Conservation (phyloP, 306 rosid genomes). For the Citrullus colocynthis region DNA sequence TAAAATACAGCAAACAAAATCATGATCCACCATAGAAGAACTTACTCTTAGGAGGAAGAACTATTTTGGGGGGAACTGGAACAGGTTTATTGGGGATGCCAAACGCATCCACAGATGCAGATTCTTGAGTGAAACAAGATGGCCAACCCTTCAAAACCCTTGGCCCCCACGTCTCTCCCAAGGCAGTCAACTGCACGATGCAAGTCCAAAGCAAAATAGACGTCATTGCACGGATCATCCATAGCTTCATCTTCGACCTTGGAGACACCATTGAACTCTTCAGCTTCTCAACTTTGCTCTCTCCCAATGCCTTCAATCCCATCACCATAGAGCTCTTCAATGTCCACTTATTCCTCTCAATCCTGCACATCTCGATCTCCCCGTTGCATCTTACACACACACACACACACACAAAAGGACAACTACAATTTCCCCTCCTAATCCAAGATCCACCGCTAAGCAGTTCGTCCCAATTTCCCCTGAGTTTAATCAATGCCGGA, state of each 20-base stretch:
- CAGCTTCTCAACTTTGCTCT: conserved; percentile 37
- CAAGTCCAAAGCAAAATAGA: conserved; percentile 90
- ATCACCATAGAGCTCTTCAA: conserved; percentile 21
- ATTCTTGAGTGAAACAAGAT: conserved; percentile 70
- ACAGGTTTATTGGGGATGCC: conserved; percentile 28
- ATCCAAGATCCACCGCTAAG: neutral
- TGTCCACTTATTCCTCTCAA: conserved; percentile 31
- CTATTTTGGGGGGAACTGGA: conserved; percentile 27
- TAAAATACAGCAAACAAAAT: neutral
- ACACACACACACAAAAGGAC: neutral
- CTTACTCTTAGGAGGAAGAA: conserved; percentile 95
- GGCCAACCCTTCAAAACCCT: conserved; percentile 99
- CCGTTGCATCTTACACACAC: conserved; percentile 7
- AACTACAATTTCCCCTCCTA: neutral
- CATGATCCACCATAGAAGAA: neutral
- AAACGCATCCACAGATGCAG: conserved; percentile 22
- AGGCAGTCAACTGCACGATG: conserved; percentile 71
- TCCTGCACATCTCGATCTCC: conserved; percentile 31
- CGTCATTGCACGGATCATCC: conserved; percentile 88
- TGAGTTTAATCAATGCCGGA: conserved; percentile 30
- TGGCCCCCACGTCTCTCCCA: conserved; percentile 94
- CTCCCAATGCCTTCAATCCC: conserved; percentile 59
- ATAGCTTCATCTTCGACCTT: conserved; percentile 71
- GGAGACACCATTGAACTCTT: conserved; percentile 40
- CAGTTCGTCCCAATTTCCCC: conserved; percentile 2